These are phyloP conservation scores for Pulveroboletus sp. DNA, from an alignment of 768 basidiomycete genomes.

Conservation along the genomic window DNA sequence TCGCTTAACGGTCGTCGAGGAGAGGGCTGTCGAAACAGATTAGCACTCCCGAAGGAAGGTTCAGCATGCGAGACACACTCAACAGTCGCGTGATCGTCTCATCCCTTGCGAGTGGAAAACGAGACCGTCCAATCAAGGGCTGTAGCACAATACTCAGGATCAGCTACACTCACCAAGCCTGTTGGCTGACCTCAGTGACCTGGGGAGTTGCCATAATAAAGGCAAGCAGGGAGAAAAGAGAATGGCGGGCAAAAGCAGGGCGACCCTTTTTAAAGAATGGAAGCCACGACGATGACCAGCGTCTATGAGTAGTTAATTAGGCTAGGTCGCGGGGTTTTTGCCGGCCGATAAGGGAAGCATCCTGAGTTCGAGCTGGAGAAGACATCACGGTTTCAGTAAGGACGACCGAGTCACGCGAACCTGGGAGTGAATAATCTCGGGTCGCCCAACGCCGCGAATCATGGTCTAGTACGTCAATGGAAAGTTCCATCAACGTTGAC, in stretches of 20 bases:
- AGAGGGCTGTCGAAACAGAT: slow-evolving; percentile 46
- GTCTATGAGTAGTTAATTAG: slow-evolving; percentile 47
- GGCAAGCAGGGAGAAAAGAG: slow-evolving; percentile 33
- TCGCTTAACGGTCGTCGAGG: slow-evolving; percentile 56
- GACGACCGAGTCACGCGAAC: slow-evolving; percentile 25
- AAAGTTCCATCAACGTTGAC: slow-evolving; percentile 32
- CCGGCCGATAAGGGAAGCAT: slow-evolving; percentile 32
- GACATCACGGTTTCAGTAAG: slow-evolving; percentile 20
- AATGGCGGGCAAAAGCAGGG: slow-evolving; percentile 18
- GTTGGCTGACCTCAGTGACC: slow-evolving; percentile 55
- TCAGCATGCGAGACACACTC: slow-evolving; percentile 36
- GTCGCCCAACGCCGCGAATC: slow-evolving; percentile 26
- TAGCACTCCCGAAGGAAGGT: slow-evolving; percentile 5
- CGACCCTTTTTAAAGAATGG: slow-evolving; percentile 35
- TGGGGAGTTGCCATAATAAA: slow-evolving; percentile 52
- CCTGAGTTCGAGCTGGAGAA: slow-evolving; percentile 20
- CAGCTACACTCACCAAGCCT: slow-evolving; percentile 51
- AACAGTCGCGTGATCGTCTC: slow-evolving; percentile 58
- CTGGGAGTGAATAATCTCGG: slow-evolving; percentile 15
- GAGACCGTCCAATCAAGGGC: slow-evolving; percentile 16
- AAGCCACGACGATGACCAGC: slow-evolving; percentile 25
- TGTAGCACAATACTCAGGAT: slow-evolving; percentile 8
- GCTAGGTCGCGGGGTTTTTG: slow-evolving; percentile 53
- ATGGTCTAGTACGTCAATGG: slow-evolving; percentile 30
- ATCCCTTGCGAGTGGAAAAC: slow-evolving; percentile 46